phyloP scores from a whole-genome alignment of 352 stramenopile genomes.

The Pythium grandisporangium region DNA sequence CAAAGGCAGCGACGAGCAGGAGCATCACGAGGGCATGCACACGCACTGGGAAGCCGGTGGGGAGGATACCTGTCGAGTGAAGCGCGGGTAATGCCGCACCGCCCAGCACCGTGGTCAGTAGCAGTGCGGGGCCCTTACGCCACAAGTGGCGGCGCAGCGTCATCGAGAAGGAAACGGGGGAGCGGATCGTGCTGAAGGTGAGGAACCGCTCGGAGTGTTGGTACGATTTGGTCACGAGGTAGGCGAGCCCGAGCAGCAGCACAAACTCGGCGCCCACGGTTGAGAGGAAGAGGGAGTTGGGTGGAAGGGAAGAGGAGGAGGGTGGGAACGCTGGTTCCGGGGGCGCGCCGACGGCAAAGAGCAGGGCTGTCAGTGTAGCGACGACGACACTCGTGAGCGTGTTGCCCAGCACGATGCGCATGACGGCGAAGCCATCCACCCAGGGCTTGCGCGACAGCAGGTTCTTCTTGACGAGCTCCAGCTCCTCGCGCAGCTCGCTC shows the following conservation, averaged over 20 bases:
- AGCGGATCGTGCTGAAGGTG: constrained; percentile 3
- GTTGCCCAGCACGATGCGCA: constrained; percentile 23
- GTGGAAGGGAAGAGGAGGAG: background rate
- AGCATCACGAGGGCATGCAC: no score
- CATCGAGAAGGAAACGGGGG: constrained; percentile 1
- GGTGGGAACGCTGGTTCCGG: constrained; percentile 7
- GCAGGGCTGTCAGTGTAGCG: constrained; percentile 8
- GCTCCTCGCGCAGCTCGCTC: constrained; percentile 15
- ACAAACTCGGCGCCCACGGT: constrained; percentile 19
- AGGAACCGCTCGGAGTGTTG: constrained; percentile 8
- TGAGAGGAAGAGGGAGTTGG: constrained; percentile 6
- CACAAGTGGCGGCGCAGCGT: background rate
- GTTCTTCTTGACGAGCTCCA: constrained; percentile 21
- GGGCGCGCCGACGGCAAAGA: constrained; percentile 19
- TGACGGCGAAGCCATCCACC: constrained; percentile 17
- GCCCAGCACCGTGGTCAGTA: no score
- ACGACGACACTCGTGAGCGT: constrained; percentile 12
- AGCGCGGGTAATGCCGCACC: no score
- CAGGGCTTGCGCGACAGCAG: constrained; percentile 17
- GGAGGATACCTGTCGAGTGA: no score
- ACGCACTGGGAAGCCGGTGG: no score
- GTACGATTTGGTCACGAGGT: constrained; percentile 9
- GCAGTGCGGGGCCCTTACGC: no score
- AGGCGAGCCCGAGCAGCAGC: constrained; percentile 10
- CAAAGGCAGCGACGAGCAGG: no score